Base-by-base conservation (phyloP, 495 filamentous ascomycete species). In the Platismatia glauca region DNA sequence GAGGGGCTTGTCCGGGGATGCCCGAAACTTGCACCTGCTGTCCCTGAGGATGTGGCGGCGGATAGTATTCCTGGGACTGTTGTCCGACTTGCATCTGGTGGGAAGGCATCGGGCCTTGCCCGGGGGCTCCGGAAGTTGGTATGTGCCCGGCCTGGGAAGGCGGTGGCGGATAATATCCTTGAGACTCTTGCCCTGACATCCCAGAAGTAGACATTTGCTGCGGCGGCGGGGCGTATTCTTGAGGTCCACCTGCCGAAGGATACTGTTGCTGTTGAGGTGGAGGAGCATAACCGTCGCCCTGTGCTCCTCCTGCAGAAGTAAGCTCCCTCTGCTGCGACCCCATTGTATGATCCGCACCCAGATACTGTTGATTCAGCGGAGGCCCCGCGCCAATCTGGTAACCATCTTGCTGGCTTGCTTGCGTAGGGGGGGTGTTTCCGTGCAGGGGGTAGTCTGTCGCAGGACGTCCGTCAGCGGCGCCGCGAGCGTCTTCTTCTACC, bases 131-230 rank as follows among this genome's bases (percentile, higher is more conserved):
- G 12, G n/a, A 9, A 24, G 7, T 24, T 48, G n/a, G 24, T 15
- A 29, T 29, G 22, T 50, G 46, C 46, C 29, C 22, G 4, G 22
- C 46, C 24, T 29, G 46, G n/a, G 60, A 15, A 20, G 60, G 60
- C 27, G 57, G 62, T 11, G 62, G 62, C 33, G 62, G 62, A 8
- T 59, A 64, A n/a, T 64, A 60, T 34, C 33, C 57, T 18, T 59
- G 57, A 34, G 62, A 35, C 3, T 35, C 22, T 22, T 59, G 57
- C 39, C 29, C 56, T n/a, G 46, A 34, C 4, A 20, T 37, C 1
- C 37, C 44, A 13, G 34, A 35, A 20, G 24, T 34, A 50, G 22
- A 5, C 13, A 29, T 29, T 4, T 53, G 33, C 46, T 52, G 44
- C 24, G 33, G 43, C 29, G 33, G 62, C 12, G 62, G 57, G 3